Evolutionary conservation across 2,329 filamentous ascomycete species (phyloP), one percentile per base, ranked within the genome.

Genomic region (Colletotrichum neosansevieriae): DNA sequence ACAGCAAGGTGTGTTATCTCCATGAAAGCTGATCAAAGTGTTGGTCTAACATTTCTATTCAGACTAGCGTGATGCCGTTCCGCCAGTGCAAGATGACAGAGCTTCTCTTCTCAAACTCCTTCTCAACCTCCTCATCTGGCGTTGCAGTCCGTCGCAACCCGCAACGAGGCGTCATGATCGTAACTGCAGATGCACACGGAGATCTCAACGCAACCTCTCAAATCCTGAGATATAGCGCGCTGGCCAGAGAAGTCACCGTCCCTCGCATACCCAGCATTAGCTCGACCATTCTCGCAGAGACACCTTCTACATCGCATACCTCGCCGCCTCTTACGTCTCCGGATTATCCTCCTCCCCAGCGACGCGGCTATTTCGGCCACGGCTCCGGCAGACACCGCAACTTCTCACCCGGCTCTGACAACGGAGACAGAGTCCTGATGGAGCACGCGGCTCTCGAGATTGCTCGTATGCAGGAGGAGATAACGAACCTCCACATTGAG

Each of bases 151-250:
- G 85, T 13, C 88, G 90, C 15, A 88, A 89, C 71, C 92, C 94
- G 0, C 96, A 98, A 77, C 94, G 92, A 75, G 94, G 91, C 1
- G 89, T 97, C 74, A 98, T 99, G 94, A 92, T 99, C 64, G 95
- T 98, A 15, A 97, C 95, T 0, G 96, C 95, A 3, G 95, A 99
- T 75, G 93, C 96, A 0, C 81, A 92, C 12, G 95, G 96, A 42
- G 96, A 99, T 79, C 98, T 94, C 83, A 98, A 98, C 76, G 94
- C 96, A 12, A 99, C 96, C 0, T 97, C 93, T 5, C 96, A 98
- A 76, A 98, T 99, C 70, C 84, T 99, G 1, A 91, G 95, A 17
- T 99, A 99, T 80, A 96, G 93, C 21, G 95, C 96, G 0, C 86
- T 99, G 4, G 96, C 96, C 0, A 89, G 94, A 19, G 95, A 98